phyloP scores from a whole-genome alignment of 306 rosid genomes.

The Fagus crenata region DNA sequence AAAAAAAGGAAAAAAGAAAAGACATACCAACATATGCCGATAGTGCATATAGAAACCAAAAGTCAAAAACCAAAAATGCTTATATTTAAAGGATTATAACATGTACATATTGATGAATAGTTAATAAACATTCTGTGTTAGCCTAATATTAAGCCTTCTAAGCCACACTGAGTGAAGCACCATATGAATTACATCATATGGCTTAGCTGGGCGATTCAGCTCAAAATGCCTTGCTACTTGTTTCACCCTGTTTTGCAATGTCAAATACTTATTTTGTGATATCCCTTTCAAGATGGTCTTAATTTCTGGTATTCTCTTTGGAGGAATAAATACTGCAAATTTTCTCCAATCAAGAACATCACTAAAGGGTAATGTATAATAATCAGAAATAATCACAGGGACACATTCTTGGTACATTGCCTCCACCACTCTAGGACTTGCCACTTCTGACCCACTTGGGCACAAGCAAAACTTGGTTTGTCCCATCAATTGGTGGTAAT shows the following conservation, averaged over 20 bases:
- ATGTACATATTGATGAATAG: background rate
- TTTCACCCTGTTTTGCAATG: conserved; percentile 34
- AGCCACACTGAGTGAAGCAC: conserved; percentile 46
- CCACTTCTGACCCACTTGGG: conserved; percentile 46
- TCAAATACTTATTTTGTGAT: conserved; percentile 23
- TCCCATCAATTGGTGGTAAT: conserved; percentile 38
- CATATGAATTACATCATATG: conserved; percentile 42
- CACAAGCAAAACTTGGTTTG: conserved; percentile 39
- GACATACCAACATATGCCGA: too few relatives aligned
- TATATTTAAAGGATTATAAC: background rate
- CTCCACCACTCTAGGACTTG: conserved; percentile 43
- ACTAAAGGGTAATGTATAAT: conserved; percentile 31
- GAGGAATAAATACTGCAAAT: conserved; percentile 33
- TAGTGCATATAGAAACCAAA: too few relatives aligned
- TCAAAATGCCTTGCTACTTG: conserved; percentile 40
- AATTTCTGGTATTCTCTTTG: conserved; percentile 36
- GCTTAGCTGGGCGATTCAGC: conserved; percentile 40
- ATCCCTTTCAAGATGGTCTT: conserved; percentile 33
- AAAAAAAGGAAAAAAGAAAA: too few relatives aligned
- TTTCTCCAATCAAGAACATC: conserved; percentile 45
- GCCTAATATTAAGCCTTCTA: conserved; percentile 38
- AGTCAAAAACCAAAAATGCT: too few relatives aligned
- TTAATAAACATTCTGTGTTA: background rate
- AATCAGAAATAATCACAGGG: conserved; percentile 36
- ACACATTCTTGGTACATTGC: conserved; percentile 44